Evolutionary conservation across 75 land plant species (phyloP).

Genomic region (Selaginella moellendorffii): DNA sequence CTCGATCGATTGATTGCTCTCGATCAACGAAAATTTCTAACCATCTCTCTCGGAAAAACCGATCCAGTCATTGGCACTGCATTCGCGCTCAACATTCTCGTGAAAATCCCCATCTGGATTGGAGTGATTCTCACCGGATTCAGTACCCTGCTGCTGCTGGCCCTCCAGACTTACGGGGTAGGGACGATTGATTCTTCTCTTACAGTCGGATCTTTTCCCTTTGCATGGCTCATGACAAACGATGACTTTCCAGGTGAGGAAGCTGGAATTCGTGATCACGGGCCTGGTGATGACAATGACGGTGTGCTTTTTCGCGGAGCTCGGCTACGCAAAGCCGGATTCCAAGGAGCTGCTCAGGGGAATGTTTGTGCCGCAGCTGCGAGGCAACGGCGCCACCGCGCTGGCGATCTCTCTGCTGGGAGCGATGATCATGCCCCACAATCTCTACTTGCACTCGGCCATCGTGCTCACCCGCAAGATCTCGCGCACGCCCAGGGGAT

Average conservation of each 20-base stretch:
- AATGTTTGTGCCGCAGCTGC: slow-evolving; percentile 11
- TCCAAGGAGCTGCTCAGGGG: neutral
- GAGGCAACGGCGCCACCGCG: neutral
- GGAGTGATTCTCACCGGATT: neutral
- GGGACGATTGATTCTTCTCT: too few species aligned
- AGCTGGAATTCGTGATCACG: neutral
- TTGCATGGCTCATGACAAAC: too few species aligned
- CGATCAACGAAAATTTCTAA: too few species aligned
- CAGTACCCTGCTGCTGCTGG: too few species aligned
- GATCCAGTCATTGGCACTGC: too few species aligned
- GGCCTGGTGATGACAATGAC: neutral
- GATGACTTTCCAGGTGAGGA: too few species aligned
- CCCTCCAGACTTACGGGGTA: neutral
- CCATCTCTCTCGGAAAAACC: too few species aligned
- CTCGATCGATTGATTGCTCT: too few species aligned
- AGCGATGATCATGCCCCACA: slow-evolving; percentile 10
- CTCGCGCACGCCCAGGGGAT: neutral
- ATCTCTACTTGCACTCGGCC: slow-evolving; percentile 4
- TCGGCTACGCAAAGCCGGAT: slow-evolving; percentile 8
- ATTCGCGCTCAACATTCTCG: too few species aligned
- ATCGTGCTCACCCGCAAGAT: neutral
- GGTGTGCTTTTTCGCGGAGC: slow-evolving; percentile 2
- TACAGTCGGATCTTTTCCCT: too few species aligned
- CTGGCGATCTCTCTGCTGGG: neutral
- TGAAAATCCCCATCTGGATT: neutral